Evolutionary conservation across 164 flowering plant species (phyloP).

Genomic region (Dillenia turbinata): DNA sequence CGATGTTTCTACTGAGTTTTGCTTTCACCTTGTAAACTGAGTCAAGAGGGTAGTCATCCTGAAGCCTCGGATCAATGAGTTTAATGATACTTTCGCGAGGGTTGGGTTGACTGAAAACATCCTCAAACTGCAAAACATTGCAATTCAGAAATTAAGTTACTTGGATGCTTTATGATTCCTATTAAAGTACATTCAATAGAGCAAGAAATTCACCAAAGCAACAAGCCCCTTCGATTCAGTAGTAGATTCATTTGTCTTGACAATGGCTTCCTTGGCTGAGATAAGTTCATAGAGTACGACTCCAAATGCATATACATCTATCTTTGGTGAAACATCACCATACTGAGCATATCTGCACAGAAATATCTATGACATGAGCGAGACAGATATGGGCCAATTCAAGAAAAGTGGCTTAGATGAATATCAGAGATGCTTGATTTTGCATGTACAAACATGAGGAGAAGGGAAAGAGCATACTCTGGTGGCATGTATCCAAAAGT

Average conservation of each 20-base stretch:
- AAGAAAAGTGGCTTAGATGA: no score
- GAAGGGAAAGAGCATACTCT: constrained; percentile 52
- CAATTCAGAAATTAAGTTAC: neutral
- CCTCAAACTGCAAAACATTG: constrained; percentile 61
- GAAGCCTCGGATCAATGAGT: constrained; percentile 70
- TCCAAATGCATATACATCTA: constrained; percentile 93
- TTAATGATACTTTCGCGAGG: constrained; percentile 44
- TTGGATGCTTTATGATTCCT: no score
- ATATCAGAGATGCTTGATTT: no score
- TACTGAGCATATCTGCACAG: constrained; percentile 73
- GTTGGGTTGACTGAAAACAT: constrained; percentile 47
- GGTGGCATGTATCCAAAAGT: constrained; percentile 99
- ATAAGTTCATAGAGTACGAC: constrained; percentile 87
- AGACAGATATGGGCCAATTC: no score
- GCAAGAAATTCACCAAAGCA: constrained; percentile 42
- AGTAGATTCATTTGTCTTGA: constrained; percentile 37
- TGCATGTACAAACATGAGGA: neutral
- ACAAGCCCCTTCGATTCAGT: constrained; percentile 75
- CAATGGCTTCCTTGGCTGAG: constrained; percentile 79
- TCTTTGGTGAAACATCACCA: constrained; percentile 85
- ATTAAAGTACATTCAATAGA: no score
- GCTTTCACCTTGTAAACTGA: constrained; percentile 57
- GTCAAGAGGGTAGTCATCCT: constrained; percentile 63
- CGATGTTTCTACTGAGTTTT: no score
- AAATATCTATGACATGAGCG: neutral